Evolutionary conservation across 2,329 filamentous ascomycete species (phyloP), one percentile per base, ranked within the genome.

Genomic region (Alternaria ventricosa): DNA sequence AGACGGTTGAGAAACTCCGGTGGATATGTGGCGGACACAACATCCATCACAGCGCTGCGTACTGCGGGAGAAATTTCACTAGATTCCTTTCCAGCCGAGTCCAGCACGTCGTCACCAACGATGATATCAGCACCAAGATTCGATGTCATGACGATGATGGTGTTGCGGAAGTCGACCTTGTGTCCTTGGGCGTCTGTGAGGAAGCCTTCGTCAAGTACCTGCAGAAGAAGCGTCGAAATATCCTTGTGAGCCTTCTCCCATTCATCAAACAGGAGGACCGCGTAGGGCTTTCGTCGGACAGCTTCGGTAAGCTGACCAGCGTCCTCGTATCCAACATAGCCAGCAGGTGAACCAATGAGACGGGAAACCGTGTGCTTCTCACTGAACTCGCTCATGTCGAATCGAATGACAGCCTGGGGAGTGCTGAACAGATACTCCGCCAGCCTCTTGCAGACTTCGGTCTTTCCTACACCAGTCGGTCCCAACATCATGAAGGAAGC

Each of bases 401-500:
- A 98, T 33, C 96, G 88, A 33, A 97, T 89, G 25, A 99, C 93
- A 3, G 96, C 95, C 27, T 89, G 89, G 73, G 97, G 93, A 2
- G 93, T 97, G 1, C 92, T 96, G 82, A 98, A 99, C 41, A 99
- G 85, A 83, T 97, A 98, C 61, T 87, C 88, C 2, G 96, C 96
- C 72, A 99, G 90, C 78, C 96, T 95, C 85, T 98, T 98, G 86
- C 94, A 97, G 1, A 98, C 88, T 77, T 98, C 94, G 4, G 96
- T 99, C 84, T 98, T 99, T 61, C 96, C 96, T 18, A 97, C 95
- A 76, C 96, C 96, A 0, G 96, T 98, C 6, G 96, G 96, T 0
- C 96, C 96, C 4, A 98, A 87, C 87, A 98, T 97, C 90, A 98
- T 97, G 84, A 98, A 97, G 0, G 92, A 96, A 0, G 95, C 96